phyloP scores from a whole-genome alignment of 257 asterid genomes.

The Salvia miltiorrhiza region DNA sequence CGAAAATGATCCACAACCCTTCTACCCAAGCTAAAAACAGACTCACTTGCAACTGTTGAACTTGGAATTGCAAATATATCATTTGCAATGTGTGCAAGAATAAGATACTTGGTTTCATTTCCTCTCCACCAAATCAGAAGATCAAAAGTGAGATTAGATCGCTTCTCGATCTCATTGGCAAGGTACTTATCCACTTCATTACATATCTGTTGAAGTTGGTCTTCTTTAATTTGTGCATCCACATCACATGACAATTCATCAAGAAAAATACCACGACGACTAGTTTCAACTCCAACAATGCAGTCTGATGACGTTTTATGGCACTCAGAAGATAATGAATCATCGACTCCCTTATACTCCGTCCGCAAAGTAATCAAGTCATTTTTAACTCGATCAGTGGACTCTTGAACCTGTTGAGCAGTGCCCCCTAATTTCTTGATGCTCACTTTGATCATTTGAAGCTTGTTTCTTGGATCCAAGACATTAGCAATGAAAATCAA shows the following conservation, averaged over 20 bases:
- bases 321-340: not conserved
- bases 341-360: not conserved
- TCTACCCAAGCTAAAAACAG: not conserved
- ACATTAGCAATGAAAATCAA: not conserved
- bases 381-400: too few species aligned
- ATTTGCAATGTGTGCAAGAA: not conserved
- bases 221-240: not conserved
- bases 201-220: not conserved
- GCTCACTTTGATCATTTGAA: too few species aligned
- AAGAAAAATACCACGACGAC: not conserved
- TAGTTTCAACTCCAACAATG: not conserved
- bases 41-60: not conserved
- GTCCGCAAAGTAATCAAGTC: not conserved
- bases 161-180: not conserved
- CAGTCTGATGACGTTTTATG: too few species aligned
- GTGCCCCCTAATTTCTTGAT: too few species aligned
- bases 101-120: not conserved
- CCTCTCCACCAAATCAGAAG: not conserved
- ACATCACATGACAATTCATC: not conserved
- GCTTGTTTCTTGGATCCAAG: not conserved
- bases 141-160: not conserved
- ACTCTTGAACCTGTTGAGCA: too few species aligned
- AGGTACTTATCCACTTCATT: constrained; percentile 6
- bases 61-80: not conserved
- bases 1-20: not conserved